Evolutionary conservation across 306 rosid species (phyloP), one percentile per base, ranked within the genome.

Genomic region (Vigna hirtella): DNA sequence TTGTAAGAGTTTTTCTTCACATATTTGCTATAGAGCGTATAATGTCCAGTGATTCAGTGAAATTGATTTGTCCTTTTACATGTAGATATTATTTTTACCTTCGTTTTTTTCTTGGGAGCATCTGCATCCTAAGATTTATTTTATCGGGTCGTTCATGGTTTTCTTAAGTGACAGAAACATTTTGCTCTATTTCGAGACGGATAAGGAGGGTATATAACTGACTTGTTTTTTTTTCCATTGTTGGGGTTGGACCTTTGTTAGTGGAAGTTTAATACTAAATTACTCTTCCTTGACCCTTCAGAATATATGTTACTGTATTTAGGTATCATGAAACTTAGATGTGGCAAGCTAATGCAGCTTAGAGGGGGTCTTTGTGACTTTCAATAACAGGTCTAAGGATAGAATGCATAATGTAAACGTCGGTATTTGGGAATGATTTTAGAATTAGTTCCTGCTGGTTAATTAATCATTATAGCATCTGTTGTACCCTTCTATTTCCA

Each of bases 31-130:
- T 47, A 32, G 36, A 32, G 45, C 52, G 10, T 82, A 55, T 32
- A 7, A 52, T 51, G 61, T 68, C 26, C 32, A 30, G 3, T 80
- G 76, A 22, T 68, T 24, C 32, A 30, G 5, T 80, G 76, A 22
- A 50, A 28, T 70, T 48, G 42, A 36, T 62, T 59, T 61, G 56
- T 53, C 70, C 61, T 65, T 61, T 62, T 13, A 18, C 34, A 55
- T 18, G 70, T 66, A 57, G 61, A 34, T 32, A 45, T 70, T 72
- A 22, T 59, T 58, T 56, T 70, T 65, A 36, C 36, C 69, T 15
- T 70, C 64, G 63, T 55, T n/a, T 79, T 30, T 74, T 79, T 58
- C 62, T 76, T 38, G 17, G 24, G 61, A 53, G 59, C 53, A 58
- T 50, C 32, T 26, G n/a, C 52, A 57, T 64, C 18, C 28, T 0